A percentile compares a stretch with the other conserved stretches of the same genome.
phyloP scores from a whole-genome alignment of 106 monocot species.

The Apostasia shenzhenica region DNA sequence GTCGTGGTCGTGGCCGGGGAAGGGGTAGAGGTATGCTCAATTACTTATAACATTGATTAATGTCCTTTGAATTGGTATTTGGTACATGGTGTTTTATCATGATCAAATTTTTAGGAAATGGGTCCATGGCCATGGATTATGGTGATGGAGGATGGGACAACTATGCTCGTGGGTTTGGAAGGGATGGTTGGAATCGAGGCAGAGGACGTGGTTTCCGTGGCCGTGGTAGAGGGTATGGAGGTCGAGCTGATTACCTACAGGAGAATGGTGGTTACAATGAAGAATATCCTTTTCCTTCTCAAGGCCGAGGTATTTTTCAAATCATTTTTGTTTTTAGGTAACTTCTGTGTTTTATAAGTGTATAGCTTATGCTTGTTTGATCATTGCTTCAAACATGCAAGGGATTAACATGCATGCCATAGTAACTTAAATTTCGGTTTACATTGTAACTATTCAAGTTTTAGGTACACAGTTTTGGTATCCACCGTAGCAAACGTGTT shows the following conservation, averaged over 20 bases:
- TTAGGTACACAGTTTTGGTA: too few species aligned
- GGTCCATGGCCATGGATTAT: constrained; percentile 23
- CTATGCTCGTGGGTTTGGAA: constrained; percentile 31
- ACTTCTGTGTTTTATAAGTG: too few species aligned
- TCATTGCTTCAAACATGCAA: too few species aligned
- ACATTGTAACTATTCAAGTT: too few species aligned
- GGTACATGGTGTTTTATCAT: too few species aligned
- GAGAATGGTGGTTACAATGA: constrained; percentile 15
- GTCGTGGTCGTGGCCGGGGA: constrained; percentile 54
- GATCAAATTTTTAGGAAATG: constrained; percentile 18
- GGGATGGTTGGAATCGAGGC: constrained; percentile 38
- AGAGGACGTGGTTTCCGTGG: constrained; percentile 45
- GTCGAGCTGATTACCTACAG: constrained; percentile 7
- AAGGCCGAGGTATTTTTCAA: constrained; percentile 8
- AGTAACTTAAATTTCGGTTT: too few species aligned
- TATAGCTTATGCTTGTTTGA: too few species aligned
- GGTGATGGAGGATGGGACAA: constrained; percentile 43
- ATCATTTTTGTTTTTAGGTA: too few species aligned
- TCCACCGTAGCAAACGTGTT: too few species aligned
- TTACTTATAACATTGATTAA: neutral
- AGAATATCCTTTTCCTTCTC: constrained; percentile 6
- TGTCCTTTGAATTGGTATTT: too few species aligned
- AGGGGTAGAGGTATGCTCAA: constrained; percentile 42
- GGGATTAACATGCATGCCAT: too few species aligned
- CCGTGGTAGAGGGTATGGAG: constrained; percentile 28